Evolutionary conservation across 2,329 filamentous ascomycete species (phyloP), one percentile per base, ranked within the genome.

Genomic region (Orbilia oligospora): DNA sequence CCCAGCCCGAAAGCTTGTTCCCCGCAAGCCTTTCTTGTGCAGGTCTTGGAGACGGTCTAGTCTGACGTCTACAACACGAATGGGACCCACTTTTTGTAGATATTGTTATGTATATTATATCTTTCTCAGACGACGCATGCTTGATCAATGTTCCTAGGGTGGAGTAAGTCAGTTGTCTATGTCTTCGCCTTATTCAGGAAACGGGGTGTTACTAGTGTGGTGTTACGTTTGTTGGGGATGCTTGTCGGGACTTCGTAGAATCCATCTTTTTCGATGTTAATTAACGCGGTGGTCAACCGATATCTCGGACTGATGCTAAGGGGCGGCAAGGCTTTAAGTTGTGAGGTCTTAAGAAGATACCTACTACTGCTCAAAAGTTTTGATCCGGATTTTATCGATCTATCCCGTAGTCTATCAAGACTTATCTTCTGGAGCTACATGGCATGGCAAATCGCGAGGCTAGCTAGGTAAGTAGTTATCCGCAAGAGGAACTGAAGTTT

Each of bases 1-100:
- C 49, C 49, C 20, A 58, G 70, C 61, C 70, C 16, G 64, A 61
- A 73, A 73, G 70, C 70, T 73, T 73, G 61, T 73, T 67, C 70
- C 70, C 70, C 70, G 61, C 70, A 73, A 67, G 24, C 46, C 56
- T 61, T 66, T 65, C 61, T 66, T 72, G 48, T 18, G 55, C 33
- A 30, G 6, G 30, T 46, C 41, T 41, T 58, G 18, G 27, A 18
- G 33, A 33, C 20, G 18, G 22, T 56, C 55, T 58, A 24, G 22
- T 56, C 55, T 58, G 58, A 72, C 69, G 69, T 72, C 69, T 66
- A 66, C 49, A 56, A 72, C 58, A 33, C 48, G 51, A 6, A 38
- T 18, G 14, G 14, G 69, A 58, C 58, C 69, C 69, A 71, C 69
- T 64, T 64, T 48, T 41, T 14, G 6, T 56, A 16, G 1, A 56